Evolutionary conservation across 1,284 basidiomycete genomes (phyloP), one percentile per base, ranked within the genome.

Genomic region (Boletus smithii): DNA sequence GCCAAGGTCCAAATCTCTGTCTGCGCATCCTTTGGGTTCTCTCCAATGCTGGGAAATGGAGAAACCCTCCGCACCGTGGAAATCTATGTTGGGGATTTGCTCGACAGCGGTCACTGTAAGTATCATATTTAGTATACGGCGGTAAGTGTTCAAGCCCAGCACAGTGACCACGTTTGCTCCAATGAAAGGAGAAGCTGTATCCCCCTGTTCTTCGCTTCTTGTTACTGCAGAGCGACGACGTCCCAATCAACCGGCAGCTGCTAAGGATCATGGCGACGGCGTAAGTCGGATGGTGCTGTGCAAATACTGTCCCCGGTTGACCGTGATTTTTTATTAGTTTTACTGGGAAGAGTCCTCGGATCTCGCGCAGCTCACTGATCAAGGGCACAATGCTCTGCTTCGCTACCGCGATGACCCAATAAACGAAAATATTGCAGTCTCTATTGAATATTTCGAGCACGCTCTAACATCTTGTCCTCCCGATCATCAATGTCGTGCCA

Each of bases 21-120:
- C 1, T 53, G 30, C 24, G 56, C 57, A 14, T 52, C 58, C 0
- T 58, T 53, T 16, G 49, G 58, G 31, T 39, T 41, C 26, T 41
- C 23, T 2, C 54, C 46, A 3, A 45, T 50, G 44, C 17, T 55
- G 10, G 54, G 54, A 27, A 36, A 22, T 1, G 54, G 54, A 20
- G 38, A 51, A 16, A 5, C 26, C 2, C 42, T 59, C 1, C 39
- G 36, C 3, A 41, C 17, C 3, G n/a, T 26, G 6, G 20, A 43
- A 2, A 34, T 46, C 1, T 16, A 27, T 30, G 44, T 56, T 22
- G 26, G 16, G 5, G 44, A 56, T 16, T 34, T 56, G 13, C n/a
- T 44, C 8, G 26, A 32, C 8, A 1, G 26, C 3, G 35, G 35
- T 7, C 20, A 20, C 9, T 3, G 35, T 42, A 38, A 48, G 33